Evolutionary conservation across 2,329 filamentous ascomycete species (phyloP), one percentile per base, ranked within the genome.

Genomic region (Dothiorella sarmentorum): DNA sequence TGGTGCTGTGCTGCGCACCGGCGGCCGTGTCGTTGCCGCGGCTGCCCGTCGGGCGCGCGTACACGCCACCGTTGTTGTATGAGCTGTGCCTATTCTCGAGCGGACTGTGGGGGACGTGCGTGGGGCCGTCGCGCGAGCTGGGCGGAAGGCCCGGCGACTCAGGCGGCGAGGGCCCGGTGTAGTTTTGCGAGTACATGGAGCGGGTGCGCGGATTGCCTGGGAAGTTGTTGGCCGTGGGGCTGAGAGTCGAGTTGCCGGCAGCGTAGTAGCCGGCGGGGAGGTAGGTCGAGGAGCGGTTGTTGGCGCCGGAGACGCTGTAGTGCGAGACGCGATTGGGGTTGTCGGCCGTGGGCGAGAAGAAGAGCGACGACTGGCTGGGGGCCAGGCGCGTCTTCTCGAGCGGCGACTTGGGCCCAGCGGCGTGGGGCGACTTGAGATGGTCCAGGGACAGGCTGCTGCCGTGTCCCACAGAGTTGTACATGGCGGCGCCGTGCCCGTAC

Each of bases 181-280:
- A 45, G 29, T 45, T 43, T 24, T 53, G 49, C 9, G 49, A 53
- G 15, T 53, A 53, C 49, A 53, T 40, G n/a, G 37, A 47, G 13
- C 47, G 57, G 18, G 49, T 45, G 29, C 57, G 57, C 11, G 55
- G 55, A 20, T 49, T 58, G 13, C 56, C 56, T n/a, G n/a, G n/a
- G 5, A 49, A 38, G 22, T 2, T 37, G 15, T 35, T 38, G 7
- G 43, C 31, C 10, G 53, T 56, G 17, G 43, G 56, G n/a, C 43
- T 33, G 7, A 42, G 35, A n/a, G 43, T 51, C n/a, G 42, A 42
- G 17, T 45, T 77, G 20, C 87, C 83, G 4, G 90, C 83, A 29
- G 91, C 87, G 69, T 97, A 97, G 76, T 96, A 97, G 1, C 93
- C 93, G 3, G 93, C 88, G 15, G 93, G 93, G 18, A 97, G 80